These are phyloP conservation scores for Coemansia aciculifera DNA, from an alignment of 192 early-diverging fungal species.

Conservation along the genomic window DNA sequence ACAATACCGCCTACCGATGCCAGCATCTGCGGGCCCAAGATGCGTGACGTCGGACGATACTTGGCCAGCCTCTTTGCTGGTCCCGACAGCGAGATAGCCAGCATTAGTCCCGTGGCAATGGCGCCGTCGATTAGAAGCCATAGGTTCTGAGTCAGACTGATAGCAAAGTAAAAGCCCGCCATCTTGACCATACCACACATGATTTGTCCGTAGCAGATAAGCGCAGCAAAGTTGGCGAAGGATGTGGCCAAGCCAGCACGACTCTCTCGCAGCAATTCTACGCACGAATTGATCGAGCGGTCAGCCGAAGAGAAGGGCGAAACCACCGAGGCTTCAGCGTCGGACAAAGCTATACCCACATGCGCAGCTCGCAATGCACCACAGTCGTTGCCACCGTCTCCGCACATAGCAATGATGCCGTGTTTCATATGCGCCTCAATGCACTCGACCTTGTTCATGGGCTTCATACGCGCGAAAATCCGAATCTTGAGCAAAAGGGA, in stretches of 20 bases:
- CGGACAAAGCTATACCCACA: conserved; percentile 76
- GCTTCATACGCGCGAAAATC: conserved; percentile 79
- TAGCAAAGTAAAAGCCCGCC: conserved; percentile 65
- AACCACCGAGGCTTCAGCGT: conserved; percentile 79
- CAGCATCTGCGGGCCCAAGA: conserved; percentile 70
- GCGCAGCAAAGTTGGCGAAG: conserved; percentile 68
- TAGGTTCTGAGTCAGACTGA: conserved; percentile 59
- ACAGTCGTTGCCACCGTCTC: conserved; percentile 85
- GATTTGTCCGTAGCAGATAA: conserved; percentile 66
- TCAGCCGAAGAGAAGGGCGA: conserved; percentile 74
- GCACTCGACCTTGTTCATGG: conserved; percentile 72
- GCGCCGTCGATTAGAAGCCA: conserved; percentile 73
- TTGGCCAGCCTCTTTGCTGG: conserved; percentile 57
- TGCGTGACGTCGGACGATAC: conserved; percentile 66
- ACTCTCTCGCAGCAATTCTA: conserved; percentile 67
- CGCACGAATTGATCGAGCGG: conserved; percentile 67
- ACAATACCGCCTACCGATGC: conserved; percentile 62
- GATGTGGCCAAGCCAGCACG: conserved; percentile 69
- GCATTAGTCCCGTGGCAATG: conserved; percentile 61
- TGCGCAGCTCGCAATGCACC: conserved; percentile 79
- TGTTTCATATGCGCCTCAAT: conserved; percentile 73
- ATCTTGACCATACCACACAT: conserved; percentile 62
- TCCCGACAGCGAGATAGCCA: conserved; percentile 59
- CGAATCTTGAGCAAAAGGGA: conserved; percentile 66
- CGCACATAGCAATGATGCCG: conserved; percentile 81